Percentiles rank a stretch among this genome's conserved stretches.
phyloP scores from a whole-genome alignment of 306 rosid genomes.

The Medicago ruthenica region DNA sequence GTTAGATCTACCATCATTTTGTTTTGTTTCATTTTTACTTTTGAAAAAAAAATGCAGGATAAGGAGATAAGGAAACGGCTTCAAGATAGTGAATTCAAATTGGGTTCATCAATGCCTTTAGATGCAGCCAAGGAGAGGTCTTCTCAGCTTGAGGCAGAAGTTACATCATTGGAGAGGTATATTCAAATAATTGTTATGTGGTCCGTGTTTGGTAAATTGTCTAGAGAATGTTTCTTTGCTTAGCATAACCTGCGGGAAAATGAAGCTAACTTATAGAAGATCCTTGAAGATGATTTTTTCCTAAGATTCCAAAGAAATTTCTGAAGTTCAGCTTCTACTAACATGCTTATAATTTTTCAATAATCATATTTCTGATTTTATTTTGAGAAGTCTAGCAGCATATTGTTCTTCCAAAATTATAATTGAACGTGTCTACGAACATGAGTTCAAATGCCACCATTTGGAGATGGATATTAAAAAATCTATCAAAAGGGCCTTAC shows the following conservation, averaged over 20 bases:
- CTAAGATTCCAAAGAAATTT: constrained; percentile 23
- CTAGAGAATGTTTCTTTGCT: neutral
- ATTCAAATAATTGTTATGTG: constrained; percentile 26
- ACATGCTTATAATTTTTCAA: constrained; percentile 1
- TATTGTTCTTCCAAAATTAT: constrained; percentile 6
- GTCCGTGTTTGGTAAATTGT: constrained; percentile 1
- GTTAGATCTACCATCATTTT: constrained; percentile 27
- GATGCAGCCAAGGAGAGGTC: constrained; percentile 83
- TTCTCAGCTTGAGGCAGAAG: constrained; percentile 81
- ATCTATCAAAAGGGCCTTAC: neutral
- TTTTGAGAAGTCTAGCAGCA: constrained; percentile 1
- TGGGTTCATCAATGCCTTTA: constrained; percentile 91
- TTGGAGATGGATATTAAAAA: too few relatives aligned
- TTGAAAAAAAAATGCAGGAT: constrained; percentile 60
- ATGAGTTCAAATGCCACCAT: neutral
- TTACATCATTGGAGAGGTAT: constrained; percentile 84
- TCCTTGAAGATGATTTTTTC: constrained; percentile 26
- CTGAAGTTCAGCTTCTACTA: constrained; percentile 13
- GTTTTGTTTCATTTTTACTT: constrained; percentile 22
- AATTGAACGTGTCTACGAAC: constrained; percentile 7
- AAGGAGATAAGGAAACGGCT: constrained; percentile 76
- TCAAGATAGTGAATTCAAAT: constrained; percentile 79
- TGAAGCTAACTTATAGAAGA: constrained; percentile 16
- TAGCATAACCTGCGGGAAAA: neutral
- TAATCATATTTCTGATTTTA: constrained; percentile 17